These are phyloP conservation scores for Mortierella sp. DNA, from an alignment of 371 early-diverging fungal genomes.

Conservation along the genomic window DNA sequence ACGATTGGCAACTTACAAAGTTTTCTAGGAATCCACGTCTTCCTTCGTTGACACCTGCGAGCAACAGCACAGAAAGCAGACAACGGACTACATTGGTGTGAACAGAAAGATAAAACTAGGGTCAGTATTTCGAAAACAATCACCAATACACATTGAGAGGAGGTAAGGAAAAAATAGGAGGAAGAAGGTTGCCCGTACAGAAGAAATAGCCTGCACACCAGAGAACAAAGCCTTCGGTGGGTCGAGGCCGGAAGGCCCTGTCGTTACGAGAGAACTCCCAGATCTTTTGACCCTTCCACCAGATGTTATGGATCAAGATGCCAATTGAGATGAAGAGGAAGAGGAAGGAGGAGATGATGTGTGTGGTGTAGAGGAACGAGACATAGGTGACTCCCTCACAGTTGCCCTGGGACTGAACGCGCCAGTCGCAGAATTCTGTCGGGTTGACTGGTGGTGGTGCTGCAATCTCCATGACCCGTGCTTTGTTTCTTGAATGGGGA, in stretches of 20 bases:
- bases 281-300: slow-evolving; percentile 58
- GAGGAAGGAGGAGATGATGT: slow-evolving; percentile 54
- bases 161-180: background rate
- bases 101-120: background rate
- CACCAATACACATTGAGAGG: background rate
- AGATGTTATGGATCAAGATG: slow-evolving; percentile 55
- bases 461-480: background rate
- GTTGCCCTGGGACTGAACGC: slow-evolving; percentile 40
- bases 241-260: slow-evolving; percentile 51
- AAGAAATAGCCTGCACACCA: slow-evolving; percentile 58
- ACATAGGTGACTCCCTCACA: slow-evolving; percentile 37
- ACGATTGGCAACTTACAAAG: slow-evolving; percentile 23
- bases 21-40: slow-evolving; percentile 41
- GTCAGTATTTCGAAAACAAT: background rate
- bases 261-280: slow-evolving; percentile 58
- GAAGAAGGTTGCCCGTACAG: slow-evolving; percentile 21
- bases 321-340: slow-evolving; percentile 56
- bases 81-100: slow-evolving; percentile 29
- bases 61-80: slow-evolving; percentile 33
- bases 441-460: slow-evolving; percentile 9
- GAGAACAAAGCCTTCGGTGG: slow-evolving; percentile 55
- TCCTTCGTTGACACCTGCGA: slow-evolving; percentile 32
- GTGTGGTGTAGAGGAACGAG: slow-evolving; percentile 55
- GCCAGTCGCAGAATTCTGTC: slow-evolving; percentile 44
- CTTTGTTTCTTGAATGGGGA: background rate